Conservation (phyloP, 2,329 filamentous ascomycete species). For the Emericellopsis cladophorae region DNA sequence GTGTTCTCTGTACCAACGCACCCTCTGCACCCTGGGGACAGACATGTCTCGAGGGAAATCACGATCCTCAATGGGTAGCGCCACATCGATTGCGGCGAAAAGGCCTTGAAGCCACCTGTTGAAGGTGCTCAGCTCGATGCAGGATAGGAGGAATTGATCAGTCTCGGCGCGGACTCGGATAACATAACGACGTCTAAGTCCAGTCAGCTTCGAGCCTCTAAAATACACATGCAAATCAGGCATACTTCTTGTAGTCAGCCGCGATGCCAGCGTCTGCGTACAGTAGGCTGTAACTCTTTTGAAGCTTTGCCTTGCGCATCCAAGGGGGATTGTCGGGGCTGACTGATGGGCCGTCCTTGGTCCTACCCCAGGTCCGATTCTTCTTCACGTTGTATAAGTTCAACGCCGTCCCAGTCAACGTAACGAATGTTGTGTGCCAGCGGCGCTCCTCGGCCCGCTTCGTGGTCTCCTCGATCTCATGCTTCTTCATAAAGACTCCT, state of each 20-base stretch:
- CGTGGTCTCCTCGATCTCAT: conserved; percentile 53
- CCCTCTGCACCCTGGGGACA: conserved; percentile 42
- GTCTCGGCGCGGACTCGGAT: conserved; percentile 62
- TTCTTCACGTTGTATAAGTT: conserved; percentile 52
- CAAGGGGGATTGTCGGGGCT: conserved; percentile 37
- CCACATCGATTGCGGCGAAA: conserved; percentile 63
- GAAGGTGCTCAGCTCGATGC: conserved; percentile 50
- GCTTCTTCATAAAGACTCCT: conserved; percentile 48
- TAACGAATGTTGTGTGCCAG: conserved; percentile 51
- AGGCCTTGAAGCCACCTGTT: conserved; percentile 56
- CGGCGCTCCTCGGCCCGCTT: conserved; percentile 48
- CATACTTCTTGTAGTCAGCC: conserved; percentile 57
- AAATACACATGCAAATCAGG: conserved; percentile 6
- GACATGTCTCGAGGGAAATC: conserved; percentile 50
- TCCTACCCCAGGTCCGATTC: conserved; percentile 36
- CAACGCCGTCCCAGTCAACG: conserved; percentile 56
- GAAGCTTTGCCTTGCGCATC: conserved; percentile 39
- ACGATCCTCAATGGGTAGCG: conserved; percentile 58
- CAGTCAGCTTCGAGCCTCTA: background rate
- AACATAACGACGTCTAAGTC: conserved; percentile 43
- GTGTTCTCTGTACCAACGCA: conserved; percentile 34
- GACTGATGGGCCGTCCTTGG: conserved; percentile 33
- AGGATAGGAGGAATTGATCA: conserved; percentile 61
- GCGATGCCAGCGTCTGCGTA: conserved; percentile 67
- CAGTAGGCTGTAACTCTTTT: conserved; percentile 59